Percentiles rank a stretch among this genome's conserved stretches.
Conservation (phyloP, 768 basidiomycete genomes). For the Cytidiella melzeri region DNA sequence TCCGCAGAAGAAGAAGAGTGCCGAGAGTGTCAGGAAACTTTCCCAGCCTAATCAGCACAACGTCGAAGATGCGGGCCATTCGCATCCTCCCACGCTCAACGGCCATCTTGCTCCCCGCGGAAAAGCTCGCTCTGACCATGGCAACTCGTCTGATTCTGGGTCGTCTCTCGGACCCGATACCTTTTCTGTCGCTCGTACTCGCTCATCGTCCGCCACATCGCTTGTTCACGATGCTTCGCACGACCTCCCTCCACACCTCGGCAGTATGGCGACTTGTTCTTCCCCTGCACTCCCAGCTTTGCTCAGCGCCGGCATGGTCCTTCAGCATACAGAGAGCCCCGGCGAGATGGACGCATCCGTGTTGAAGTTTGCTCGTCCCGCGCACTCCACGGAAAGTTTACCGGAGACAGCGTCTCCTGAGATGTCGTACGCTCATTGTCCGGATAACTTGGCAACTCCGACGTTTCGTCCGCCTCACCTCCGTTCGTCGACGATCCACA, state of each 20-base stretch:
- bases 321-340: conserved; percentile 33
- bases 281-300: conserved; percentile 32
- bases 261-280: conserved; percentile 14
- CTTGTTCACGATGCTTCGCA: conserved; percentile 6
- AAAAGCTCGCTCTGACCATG: not conserved
- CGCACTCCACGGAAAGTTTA: conserved; percentile 68
- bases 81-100: conserved; percentile 14
- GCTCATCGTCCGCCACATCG: conserved; percentile 6
- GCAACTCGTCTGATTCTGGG: conserved; percentile 16
- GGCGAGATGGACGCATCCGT: conserved; percentile 70
- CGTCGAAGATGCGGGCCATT: conserved; percentile 4
- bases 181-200: conserved; percentile 5
- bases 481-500: conserved; percentile 13
- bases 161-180: conserved; percentile 12
- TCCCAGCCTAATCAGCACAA: conserved; percentile 8
- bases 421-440: not conserved
- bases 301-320: conserved; percentile 10
- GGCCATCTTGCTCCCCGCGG: conserved; percentile 1
- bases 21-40: conserved; percentile 4
- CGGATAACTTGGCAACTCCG: conserved; percentile 5
- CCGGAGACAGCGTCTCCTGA: conserved; percentile 27
- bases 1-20: conserved; percentile 12
- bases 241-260: not conserved
- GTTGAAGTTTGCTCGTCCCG: conserved; percentile 67
- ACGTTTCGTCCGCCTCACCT: conserved; percentile 5